Evolutionary conservation across 163 green algal species (phyloP), one percentile per base, ranked within the genome.

Genomic region (Scenedesmus sp.): DNA sequence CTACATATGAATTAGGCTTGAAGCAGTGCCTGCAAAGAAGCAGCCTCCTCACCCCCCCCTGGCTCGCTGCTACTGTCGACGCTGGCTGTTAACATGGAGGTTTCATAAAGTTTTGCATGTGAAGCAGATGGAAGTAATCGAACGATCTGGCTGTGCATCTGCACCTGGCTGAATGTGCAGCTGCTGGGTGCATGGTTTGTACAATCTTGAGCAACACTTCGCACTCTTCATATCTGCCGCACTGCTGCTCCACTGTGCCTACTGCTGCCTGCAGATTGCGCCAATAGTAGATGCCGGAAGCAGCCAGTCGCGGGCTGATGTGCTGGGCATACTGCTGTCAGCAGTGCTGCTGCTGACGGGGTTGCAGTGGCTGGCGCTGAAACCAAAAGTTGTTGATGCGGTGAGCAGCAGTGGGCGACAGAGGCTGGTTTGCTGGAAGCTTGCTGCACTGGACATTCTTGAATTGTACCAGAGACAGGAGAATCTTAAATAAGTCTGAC

Each of bases 301-400:
- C 70, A 95, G 94, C 12, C 96, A 99, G 89, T 97, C 94, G n/a
- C 94, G 97, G 0, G 95, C 95, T 26, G 97, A 99, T 92, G 97
- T 99, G 73, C 76, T 98, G 7, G 96, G 94, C 13, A 98, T 99
- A 54, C 92, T 96, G 54, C 92, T 99, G 70, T 96, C 95, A 3
- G 97, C 96, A 2, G 95, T 97, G 84, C 94, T 99, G 81, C 86
- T 97, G 73, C 95, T 99, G 0, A 98, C 97, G 1, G 97, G 97
- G 3, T 95, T 99, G 85, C 96, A 98, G 76, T 99, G 97, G 97
- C 92, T 98, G 8, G 95, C 87, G 13, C 55, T 87, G 20, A 92
- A 90, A 59, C 79, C 87, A 16, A 92, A 92, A 54, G 16, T 64
- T 2, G 12, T 89, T 23, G 88, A 89, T 1, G 81, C 88, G 18